Evolutionary conservation across 2,329 filamentous ascomycete genomes (phyloP), one percentile per base, ranked within the genome.

Genomic region (Botrytis fragariae): DNA sequence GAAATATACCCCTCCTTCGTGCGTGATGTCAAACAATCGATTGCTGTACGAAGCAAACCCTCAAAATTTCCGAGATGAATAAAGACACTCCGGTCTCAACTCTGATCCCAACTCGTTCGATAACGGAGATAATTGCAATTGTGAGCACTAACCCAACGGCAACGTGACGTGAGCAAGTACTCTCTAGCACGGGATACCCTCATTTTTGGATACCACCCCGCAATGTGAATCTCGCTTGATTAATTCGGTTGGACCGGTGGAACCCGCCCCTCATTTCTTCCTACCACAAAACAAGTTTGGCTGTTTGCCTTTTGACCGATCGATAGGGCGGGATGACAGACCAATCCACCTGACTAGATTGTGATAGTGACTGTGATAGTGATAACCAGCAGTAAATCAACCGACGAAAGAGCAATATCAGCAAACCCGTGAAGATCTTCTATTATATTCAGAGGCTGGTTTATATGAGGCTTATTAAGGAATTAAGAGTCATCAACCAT

Each of bases 391-490:
- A 42, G 25, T 42, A 42, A 14, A 57, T 57, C 48, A 16, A 57
- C 64, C n/a, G 37, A 32, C 35, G 51, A 44, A 68, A 32, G 48
- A 22, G 6, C 14, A 22, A 57, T 8, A 10, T 32, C 32, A 12
- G 48, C 22, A 68, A 68, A 22, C 48, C 42, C 37, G 48, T 68
- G 65, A 68, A 68, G 65, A 68, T 48, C n/a, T 68, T 29, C 65
- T 12, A 16, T 18, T 37, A 68, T 32, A 68, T 18, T 12, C 65
- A 42, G 12, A 68, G 35, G 48, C 65, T 42, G 35, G 5, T n/a
- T 25, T 29, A 57, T 57, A 68, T 32, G 48, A 68, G 9, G 65
- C 25, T n/a, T 39, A 29, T 39, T 44, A 51, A 37, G 16, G 10
- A 51, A 12, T 54, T 29, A 18, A 8, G 44, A 67, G 63, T 54